Percentiles rank a stretch among this genome's conserved stretches.
Conservation (phyloP, 768 basidiomycete genomes). For the Kondoa malvinella region DNA sequence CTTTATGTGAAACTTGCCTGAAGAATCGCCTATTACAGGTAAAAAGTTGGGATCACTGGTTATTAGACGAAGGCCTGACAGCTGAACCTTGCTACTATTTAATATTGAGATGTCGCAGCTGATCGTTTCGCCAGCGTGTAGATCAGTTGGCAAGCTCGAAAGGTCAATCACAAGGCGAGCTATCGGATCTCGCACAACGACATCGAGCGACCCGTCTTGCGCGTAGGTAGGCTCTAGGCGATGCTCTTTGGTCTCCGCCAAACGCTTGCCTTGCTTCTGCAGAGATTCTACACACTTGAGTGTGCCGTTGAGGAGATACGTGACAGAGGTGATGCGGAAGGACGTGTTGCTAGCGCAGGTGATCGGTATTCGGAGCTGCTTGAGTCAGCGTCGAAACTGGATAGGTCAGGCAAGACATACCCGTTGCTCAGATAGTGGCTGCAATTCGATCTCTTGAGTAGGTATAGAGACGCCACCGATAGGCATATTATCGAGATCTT, state of each 20-base stretch:
- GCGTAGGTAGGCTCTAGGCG: conserved; percentile 54
- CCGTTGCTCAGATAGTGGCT: conserved; percentile 16
- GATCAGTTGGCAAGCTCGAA: conserved; percentile 13
- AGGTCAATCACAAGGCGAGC: conserved; percentile 42
- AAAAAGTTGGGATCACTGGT: conserved; percentile 10
- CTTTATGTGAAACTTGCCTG: not conserved
- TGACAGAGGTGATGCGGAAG: conserved; percentile 45
- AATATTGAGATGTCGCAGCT: conserved; percentile 21
- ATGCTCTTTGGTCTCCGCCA: conserved; percentile 59
- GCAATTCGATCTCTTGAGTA: not conserved
- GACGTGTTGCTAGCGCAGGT: conserved; percentile 18
- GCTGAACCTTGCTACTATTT: conserved; percentile 13
- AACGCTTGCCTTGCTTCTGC: conserved; percentile 50
- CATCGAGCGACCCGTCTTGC: conserved; percentile 45
- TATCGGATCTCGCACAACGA: conserved; percentile 48
- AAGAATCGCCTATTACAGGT: conserved; percentile 2
- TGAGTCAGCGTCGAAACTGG: not conserved
- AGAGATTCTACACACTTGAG: conserved; percentile 53
- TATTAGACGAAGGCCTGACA: conserved; percentile 12
- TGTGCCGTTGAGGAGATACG: conserved; percentile 49
- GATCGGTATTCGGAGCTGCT: conserved; percentile 17
- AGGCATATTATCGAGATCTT: not conserved
- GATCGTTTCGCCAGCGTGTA: conserved; percentile 33
- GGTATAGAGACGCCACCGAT: conserved; percentile 35
- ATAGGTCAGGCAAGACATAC: not conserved